Percentiles rank a stretch among this genome's conserved stretches.
Evolutionary conservation across 495 filamentous ascomycete species (phyloP).

Genomic region (Penicillium alfredii): DNA sequence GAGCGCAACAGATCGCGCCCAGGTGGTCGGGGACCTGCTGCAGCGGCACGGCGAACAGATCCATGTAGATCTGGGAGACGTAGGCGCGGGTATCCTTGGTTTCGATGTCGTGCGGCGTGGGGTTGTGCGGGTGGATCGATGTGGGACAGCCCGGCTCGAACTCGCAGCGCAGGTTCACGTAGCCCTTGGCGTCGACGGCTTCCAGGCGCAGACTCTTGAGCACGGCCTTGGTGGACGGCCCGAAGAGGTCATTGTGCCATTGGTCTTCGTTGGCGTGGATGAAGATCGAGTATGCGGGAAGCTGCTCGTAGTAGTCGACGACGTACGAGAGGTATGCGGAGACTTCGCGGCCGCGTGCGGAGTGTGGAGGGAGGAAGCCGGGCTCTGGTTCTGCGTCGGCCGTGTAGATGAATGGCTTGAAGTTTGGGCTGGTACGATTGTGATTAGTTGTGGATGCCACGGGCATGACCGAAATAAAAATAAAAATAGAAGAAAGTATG

Average conservation of each 20-base stretch:
- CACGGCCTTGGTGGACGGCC: constrained; percentile 22
- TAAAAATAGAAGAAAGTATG: no score
- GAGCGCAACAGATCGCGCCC: constrained; percentile 45
- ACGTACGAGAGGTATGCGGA: constrained; percentile 39
- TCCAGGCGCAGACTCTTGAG: constrained; percentile 30
- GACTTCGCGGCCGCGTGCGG: constrained; percentile 34
- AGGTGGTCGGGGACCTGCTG: constrained; percentile 33
- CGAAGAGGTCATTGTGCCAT: constrained; percentile 43
- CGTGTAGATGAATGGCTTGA: constrained; percentile 35
- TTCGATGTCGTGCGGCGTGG: constrained; percentile 30
- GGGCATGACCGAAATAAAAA: no score
- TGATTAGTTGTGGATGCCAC: no score
- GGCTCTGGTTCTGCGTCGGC: constrained; percentile 27
- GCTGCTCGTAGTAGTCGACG: constrained; percentile 32
- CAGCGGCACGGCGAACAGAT: constrained; percentile 21
- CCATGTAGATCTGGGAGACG: constrained; percentile 31
- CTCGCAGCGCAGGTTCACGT: constrained; percentile 38
- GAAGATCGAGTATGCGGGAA: constrained; percentile 36
- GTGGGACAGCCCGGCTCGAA: constrained; percentile 35
- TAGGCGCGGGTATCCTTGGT: constrained; percentile 31
- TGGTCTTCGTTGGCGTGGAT: constrained; percentile 37
- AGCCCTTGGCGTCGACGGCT: constrained; percentile 35
- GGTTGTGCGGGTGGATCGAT: constrained; percentile 23
- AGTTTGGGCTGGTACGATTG: no score
- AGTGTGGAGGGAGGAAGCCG: constrained; percentile 25